phyloP scores from a whole-genome alignment of 768 basidiomycete genomes.

The Neoboletus magnificus region DNA sequence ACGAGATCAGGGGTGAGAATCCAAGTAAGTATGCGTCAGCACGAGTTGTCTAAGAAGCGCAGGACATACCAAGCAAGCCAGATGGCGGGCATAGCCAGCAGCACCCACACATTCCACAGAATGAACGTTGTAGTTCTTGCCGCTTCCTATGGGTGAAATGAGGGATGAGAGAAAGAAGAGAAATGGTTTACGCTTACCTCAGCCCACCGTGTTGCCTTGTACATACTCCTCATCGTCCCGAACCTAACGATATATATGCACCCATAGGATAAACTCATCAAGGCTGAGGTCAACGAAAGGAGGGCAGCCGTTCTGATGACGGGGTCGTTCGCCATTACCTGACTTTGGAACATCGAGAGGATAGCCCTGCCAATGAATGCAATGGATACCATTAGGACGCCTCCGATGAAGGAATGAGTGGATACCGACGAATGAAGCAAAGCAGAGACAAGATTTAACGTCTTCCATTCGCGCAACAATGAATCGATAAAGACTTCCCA shows the following conservation, averaged over 20 bases:
- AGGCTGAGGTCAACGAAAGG: conserved; percentile 59
- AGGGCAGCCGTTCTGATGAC: conserved; percentile 60
- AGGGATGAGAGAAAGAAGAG: neutral
- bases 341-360: conserved; percentile 61
- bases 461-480: conserved; percentile 73
- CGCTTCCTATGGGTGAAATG: conserved; percentile 46
- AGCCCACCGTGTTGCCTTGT: conserved; percentile 69
- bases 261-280: conserved; percentile 71
- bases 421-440: conserved; percentile 47
- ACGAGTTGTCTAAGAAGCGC: neutral
- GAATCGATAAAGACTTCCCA: conserved; percentile 76
- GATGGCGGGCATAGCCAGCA: conserved; percentile 62
- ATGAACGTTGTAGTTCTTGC: conserved; percentile 45
- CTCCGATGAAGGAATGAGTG: neutral
- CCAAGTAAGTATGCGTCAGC: neutral
- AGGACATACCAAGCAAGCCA: conserved; percentile 63
- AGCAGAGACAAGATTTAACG: conserved; percentile 69
- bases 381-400: neutral
- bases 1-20: neutral
- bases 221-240: conserved; percentile 68
- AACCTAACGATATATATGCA: conserved; percentile 74
- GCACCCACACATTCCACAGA: conserved; percentile 67
- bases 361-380: conserved; percentile 47
- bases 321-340: conserved; percentile 52
- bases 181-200: conserved; percentile 41